These are phyloP conservation scores for Pilatotrama ljubarskyi DNA, from an alignment of 768 basidiomycete genomes.

Conservation along the genomic window DNA sequence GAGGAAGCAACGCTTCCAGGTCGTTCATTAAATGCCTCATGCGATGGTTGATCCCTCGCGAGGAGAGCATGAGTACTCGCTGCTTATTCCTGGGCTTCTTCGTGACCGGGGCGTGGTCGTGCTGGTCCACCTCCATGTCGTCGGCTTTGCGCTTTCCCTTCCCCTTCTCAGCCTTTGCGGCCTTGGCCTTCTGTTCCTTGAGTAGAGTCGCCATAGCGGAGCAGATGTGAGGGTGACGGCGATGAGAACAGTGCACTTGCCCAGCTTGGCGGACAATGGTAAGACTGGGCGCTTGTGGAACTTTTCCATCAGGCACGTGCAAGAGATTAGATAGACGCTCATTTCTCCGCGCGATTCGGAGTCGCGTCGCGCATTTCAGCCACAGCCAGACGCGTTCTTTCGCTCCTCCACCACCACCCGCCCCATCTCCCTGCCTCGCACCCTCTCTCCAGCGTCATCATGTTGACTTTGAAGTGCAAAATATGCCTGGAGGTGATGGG, in stretches of 20 bases:
- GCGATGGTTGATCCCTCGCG: conserved; percentile 90
- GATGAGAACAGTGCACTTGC: background rate
- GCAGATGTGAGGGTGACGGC: background rate
- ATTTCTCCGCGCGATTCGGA: conserved; percentile 7
- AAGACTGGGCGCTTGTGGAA: background rate
- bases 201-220: conserved; percentile 61
- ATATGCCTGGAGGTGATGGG: conserved; percentile 24
- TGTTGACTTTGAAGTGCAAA: conserved; percentile 19
- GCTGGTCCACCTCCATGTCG: conserved; percentile 58
- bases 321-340: conserved; percentile 10
- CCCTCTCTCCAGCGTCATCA: background rate
- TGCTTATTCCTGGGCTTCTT: conserved; percentile 88
- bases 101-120: conserved; percentile 32
- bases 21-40: conserved; percentile 99
- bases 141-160: conserved; percentile 68
- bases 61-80: conserved; percentile 88
- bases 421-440: background rate
- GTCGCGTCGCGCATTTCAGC: conserved; percentile 3
- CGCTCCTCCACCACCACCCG: conserved; percentile 5
- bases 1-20: conserved; percentile 84
- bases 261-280: background rate
- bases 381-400: conserved; percentile 3
- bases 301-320: conserved; percentile 2
- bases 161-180: conserved; percentile 48
- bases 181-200: conserved; percentile 61